Percentiles rank a stretch among this genome's conserved stretches.
These are phyloP conservation scores for Ophiostoma sp. DNA, from an alignment of 2,329 filamentous ascomycete genomes.

Conservation along the genomic window DNA sequence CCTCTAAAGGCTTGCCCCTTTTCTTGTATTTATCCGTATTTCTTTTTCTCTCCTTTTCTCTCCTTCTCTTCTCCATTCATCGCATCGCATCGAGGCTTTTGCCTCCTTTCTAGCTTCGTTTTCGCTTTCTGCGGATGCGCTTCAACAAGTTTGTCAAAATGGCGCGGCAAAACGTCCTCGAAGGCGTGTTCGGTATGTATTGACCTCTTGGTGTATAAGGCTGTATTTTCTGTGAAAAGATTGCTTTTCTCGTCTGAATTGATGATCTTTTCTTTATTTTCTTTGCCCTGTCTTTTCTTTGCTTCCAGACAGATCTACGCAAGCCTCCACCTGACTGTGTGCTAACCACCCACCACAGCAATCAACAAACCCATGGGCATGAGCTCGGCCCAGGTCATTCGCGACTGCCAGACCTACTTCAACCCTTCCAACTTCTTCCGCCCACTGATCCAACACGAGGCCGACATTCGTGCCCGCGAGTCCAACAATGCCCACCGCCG, in stretches of 20 bases:
- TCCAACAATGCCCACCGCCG: slow-evolving; percentile 59
- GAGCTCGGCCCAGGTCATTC: slow-evolving; percentile 87
- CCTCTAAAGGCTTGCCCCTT: not conserved
- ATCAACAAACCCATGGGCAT: slow-evolving; percentile 89
- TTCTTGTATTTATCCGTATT: not conserved
- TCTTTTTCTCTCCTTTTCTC: not conserved
- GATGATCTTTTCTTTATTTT: not conserved
- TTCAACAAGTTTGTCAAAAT: slow-evolving; percentile 45
- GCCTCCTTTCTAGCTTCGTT: not conserved
- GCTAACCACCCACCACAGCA: slow-evolving; percentile 52
- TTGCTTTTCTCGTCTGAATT: not conserved
- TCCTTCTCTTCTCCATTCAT: not conserved
- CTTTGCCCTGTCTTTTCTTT: not conserved
- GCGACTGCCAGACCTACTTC: slow-evolving; percentile 82
- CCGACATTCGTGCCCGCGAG: slow-evolving; percentile 54
- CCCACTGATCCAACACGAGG: slow-evolving; percentile 66
- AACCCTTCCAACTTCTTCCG: slow-evolving; percentile 77
- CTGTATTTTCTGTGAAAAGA: not conserved
- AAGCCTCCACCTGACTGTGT: not conserved
- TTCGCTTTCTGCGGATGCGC: slow-evolving; percentile 37
- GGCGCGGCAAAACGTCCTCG: slow-evolving; percentile 54
- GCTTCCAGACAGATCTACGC: too few relatives aligned
- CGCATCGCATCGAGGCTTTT: not conserved
- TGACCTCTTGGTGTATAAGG: not conserved
- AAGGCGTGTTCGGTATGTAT: slow-evolving; percentile 59